phyloP scores from a whole-genome alignment of 2,329 filamentous ascomycete genomes.

The Bipolaris cookei region DNA sequence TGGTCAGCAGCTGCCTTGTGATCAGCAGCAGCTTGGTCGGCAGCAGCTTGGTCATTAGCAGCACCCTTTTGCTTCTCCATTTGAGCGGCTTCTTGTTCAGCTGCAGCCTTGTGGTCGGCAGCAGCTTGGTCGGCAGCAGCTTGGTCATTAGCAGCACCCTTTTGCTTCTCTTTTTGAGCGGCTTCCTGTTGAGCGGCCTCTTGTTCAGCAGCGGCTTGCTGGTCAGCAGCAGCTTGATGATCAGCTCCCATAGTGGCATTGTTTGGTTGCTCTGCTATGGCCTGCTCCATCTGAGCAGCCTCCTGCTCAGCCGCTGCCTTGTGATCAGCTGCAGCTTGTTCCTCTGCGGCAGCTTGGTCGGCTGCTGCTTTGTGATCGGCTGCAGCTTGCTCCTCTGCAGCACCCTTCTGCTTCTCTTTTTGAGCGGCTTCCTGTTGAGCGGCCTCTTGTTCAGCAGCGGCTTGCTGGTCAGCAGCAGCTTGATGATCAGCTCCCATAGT shows the following conservation, averaged over 20 bases:
- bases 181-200: background rate
- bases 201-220: conserved; percentile 6
- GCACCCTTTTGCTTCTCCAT: background rate
- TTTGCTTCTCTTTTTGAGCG: background rate
- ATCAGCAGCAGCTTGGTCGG: background rate
- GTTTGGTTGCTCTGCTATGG: background rate
- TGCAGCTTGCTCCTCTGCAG: conserved; percentile 7
- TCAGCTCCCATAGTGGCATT: conserved; percentile 1
- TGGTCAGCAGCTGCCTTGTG: background rate
- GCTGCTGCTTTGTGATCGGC: conserved; percentile 4
- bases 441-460: conserved; percentile 5
- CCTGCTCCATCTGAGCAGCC: background rate
- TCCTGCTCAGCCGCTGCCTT: background rate
- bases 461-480: conserved; percentile 6
- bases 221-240: conserved; percentile 5
- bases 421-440: background rate
- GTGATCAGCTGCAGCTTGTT: conserved; percentile 11
- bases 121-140: background rate
- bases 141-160: background rate
- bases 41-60: background rate
- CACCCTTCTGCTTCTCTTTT: background rate
- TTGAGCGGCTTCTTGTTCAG: background rate
- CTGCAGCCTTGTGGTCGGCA: no score
- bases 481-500: conserved; percentile 1
- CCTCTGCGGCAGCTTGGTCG: background rate